Evolutionary conservation across 306 rosid species (phyloP).

Genomic region (Cucurbita maxima): DNA sequence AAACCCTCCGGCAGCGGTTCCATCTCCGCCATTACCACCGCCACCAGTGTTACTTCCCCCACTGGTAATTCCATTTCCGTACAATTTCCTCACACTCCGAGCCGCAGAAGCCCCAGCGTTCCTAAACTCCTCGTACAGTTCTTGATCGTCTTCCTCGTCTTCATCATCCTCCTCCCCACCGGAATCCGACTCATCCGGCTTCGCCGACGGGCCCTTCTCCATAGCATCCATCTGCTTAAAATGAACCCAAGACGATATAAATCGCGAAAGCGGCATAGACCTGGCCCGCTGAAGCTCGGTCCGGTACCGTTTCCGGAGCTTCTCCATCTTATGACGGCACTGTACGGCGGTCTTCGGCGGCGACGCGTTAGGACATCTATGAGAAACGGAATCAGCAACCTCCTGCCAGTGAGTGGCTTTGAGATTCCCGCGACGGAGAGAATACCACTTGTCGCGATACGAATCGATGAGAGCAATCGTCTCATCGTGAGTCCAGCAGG

Average conservation of each 20-base stretch:
- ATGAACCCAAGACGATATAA: conserved; percentile 70
- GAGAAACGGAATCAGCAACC: conserved; percentile 65
- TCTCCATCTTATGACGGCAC: conserved; percentile 97
- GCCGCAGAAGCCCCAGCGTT: conserved; percentile 35
- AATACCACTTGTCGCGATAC: conserved; percentile 80
- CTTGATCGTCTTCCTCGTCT: conserved; percentile 47
- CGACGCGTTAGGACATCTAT: conserved; percentile 44
- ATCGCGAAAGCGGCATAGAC: conserved; percentile 40
- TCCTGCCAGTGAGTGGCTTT: conserved; percentile 95
- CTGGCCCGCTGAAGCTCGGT: conserved; percentile 75
- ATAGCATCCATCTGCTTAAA: conserved; percentile 82
- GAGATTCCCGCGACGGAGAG: conserved; percentile 80
- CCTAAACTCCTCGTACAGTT: conserved; percentile 42
- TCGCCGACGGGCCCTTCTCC: conserved; percentile 65
- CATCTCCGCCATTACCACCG: conserved; percentile 5
- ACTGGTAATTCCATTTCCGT: conserved; percentile 33
- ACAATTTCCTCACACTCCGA: conserved; percentile 42
- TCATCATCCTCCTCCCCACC: conserved; percentile 25
- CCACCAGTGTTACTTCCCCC: conserved; percentile 12
- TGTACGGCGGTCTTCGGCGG: conserved; percentile 82
- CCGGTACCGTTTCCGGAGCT: conserved; percentile 75
- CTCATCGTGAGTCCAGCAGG: conserved; percentile 89
- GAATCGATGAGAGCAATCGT: conserved; percentile 75
- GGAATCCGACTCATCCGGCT: conserved; percentile 39
- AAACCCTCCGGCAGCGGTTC: conserved; percentile 24